Evolutionary conservation across 2,329 filamentous ascomycete genomes (phyloP).

Genomic region (Phaeosphaeria sp.): DNA sequence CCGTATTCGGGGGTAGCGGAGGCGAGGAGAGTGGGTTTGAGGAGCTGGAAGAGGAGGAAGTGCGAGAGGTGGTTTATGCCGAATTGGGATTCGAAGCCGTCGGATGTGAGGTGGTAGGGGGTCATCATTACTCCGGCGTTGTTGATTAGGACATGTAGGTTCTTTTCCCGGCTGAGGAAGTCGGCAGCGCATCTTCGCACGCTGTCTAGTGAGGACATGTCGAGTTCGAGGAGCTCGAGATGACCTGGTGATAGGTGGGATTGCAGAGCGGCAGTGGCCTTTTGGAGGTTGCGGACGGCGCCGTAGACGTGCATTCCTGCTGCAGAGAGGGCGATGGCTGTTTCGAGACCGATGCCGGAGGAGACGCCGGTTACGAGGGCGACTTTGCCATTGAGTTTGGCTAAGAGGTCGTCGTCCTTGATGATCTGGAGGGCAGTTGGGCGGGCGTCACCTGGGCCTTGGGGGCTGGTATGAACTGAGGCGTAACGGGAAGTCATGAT

Average conservation of each 20-base stretch:
- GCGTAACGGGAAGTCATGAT: neutral
- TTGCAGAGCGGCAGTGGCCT: conserved; percentile 12
- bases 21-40: conserved; percentile 49
- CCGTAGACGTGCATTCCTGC: conserved; percentile 48
- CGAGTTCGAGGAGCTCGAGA: conserved; percentile 45
- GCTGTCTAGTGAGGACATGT: conserved; percentile 24
- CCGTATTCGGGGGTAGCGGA: conserved; percentile 49
- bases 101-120: conserved; percentile 20
- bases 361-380: conserved; percentile 34
- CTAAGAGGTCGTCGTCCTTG: conserved; percentile 45
- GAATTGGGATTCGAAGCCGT: conserved; percentile 49
- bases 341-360: conserved; percentile 33
- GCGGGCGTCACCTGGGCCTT: conserved; percentile 49
- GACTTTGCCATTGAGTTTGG: conserved; percentile 35
- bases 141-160: neutral
- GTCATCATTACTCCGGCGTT: neutral
- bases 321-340: conserved; percentile 48
- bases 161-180: conserved; percentile 10
- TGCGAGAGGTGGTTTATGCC: conserved; percentile 58
- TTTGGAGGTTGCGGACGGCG: neutral
- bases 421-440: conserved; percentile 52
- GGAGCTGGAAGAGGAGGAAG: conserved; percentile 53
- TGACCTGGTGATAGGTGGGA: conserved; percentile 26
- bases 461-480: neutral
- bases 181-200: conserved; percentile 27